phyloP scores from a whole-genome alignment of 139 green algal genomes.

The Auxenochlorella pyrenoidosa region DNA sequence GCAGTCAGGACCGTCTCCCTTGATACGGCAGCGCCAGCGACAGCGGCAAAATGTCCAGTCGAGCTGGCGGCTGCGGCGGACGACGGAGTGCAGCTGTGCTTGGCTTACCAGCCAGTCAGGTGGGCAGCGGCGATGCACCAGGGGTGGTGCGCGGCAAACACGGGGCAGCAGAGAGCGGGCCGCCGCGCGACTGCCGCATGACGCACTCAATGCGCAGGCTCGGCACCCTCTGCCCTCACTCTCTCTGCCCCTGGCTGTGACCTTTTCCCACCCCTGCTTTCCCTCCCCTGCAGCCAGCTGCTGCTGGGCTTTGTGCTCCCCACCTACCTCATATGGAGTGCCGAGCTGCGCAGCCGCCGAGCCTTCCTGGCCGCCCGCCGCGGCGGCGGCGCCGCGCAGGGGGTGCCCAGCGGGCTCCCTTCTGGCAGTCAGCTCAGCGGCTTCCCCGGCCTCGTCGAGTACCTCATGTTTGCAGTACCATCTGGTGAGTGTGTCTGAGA shows the following conservation, averaged over 20 bases:
- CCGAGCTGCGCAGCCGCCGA: not conserved
- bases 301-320: slow-evolving; percentile 20
- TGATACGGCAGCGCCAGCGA: not conserved
- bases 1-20: not conserved
- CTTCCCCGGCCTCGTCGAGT: not conserved
- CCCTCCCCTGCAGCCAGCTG: slow-evolving; percentile 5
- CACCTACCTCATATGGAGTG: slow-evolving; percentile 1
- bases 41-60: not conserved
- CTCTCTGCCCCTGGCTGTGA: too few relatives aligned
- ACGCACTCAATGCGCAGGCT: too few relatives aligned
- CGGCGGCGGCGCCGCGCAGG: not conserved
- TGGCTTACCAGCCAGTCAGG: slow-evolving; percentile 1
- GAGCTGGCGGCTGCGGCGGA: not conserved
- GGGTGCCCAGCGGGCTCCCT: not conserved
- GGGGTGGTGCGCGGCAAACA: not conserved
- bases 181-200: too few relatives aligned
- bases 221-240: too few relatives aligned
- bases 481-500: not conserved
- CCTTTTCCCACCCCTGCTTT: not conserved
- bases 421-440: not conserved
- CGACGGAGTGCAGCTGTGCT: not conserved
- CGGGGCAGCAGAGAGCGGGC: too few relatives aligned
- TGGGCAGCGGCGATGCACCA: not conserved
- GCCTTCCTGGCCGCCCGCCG: not conserved
- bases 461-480: not conserved